These are phyloP conservation scores for Bruguiera gymnorhiza DNA, from an alignment of 345 rosid genomes.

Conservation along the genomic window DNA sequence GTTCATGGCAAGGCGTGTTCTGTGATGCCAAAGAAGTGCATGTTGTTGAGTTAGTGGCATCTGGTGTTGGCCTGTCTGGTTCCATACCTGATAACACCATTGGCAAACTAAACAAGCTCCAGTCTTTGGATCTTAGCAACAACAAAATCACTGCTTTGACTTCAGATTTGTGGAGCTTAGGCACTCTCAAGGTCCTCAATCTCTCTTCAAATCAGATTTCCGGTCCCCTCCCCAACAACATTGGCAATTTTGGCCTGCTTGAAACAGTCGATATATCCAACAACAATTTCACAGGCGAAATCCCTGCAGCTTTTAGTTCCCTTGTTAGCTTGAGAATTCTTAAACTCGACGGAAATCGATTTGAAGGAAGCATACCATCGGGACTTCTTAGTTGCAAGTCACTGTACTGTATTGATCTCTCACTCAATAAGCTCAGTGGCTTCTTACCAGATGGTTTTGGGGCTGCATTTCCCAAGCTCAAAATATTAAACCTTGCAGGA, in stretches of 20 bases:
- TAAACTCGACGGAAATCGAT: slow-evolving; percentile 52
- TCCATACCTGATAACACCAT: slow-evolving; percentile 74
- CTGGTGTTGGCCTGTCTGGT: slow-evolving; percentile 70
- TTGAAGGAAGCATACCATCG: slow-evolving; percentile 57
- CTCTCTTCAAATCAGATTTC: slow-evolving; percentile 73
- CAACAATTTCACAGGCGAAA: slow-evolving; percentile 70
- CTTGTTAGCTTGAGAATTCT: slow-evolving; percentile 55
- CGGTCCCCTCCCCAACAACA: slow-evolving; percentile 66
- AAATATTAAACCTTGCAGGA: slow-evolving; percentile 60
- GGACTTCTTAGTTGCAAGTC: slow-evolving; percentile 55
- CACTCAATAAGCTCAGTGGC: slow-evolving; percentile 65
- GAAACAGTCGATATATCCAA: slow-evolving; percentile 64
- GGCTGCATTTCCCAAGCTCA: slow-evolving; percentile 70
- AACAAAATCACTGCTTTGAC: slow-evolving; percentile 79
- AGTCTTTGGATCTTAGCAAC: slow-evolving; percentile 71
- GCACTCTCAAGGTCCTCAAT: slow-evolving; percentile 59
- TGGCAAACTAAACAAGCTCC: slow-evolving; percentile 81
- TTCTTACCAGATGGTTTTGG: slow-evolving; percentile 72
- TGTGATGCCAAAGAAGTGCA: slow-evolving; percentile 56
- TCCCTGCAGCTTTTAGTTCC: slow-evolving; percentile 69
- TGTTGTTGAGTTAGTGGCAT: slow-evolving; percentile 48
- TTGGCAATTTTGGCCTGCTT: slow-evolving; percentile 78
- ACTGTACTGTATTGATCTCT: slow-evolving; percentile 58
- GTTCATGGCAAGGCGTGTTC: slow-evolving; percentile 69
- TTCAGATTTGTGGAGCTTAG: slow-evolving; percentile 87